Evolutionary conservation across 2,329 filamentous ascomycete species (phyloP).

Genomic region (Venturia effusa): DNA sequence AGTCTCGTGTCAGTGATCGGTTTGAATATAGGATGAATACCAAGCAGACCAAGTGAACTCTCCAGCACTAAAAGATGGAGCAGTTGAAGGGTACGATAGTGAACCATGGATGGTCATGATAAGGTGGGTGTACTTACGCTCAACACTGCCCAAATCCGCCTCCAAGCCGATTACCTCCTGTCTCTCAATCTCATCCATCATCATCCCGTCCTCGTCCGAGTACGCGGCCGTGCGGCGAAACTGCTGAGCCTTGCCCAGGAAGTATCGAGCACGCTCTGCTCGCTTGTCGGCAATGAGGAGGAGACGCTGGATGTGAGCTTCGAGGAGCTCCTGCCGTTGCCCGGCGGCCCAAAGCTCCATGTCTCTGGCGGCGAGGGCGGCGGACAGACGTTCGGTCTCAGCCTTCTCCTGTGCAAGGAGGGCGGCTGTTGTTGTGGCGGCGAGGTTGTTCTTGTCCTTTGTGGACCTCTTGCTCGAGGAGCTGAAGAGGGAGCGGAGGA

Average conservation of each 20-base stretch:
- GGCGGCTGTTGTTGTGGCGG: not conserved
- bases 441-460: not conserved
- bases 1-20: not conserved
- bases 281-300: not conserved
- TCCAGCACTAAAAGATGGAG: not conserved
- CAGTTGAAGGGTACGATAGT: not conserved
- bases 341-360: not conserved
- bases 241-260: not conserved
- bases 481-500: not conserved
- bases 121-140: not conserved
- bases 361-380: not conserved
- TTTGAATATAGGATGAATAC: not conserved
- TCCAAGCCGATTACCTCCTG: not conserved
- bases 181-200: not conserved
- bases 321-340: not conserved
- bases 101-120: not conserved
- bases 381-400: not conserved
- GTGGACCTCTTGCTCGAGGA: not conserved
- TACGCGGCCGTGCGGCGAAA: not conserved
- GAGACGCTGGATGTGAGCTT: not conserved
- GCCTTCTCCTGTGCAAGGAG: not conserved
- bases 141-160: not conserved
- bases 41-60: not conserved
- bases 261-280: slow-evolving; percentile 1
- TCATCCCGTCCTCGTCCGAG: not conserved